These are phyloP conservation scores for Pythium folliculosum DNA, from an alignment of 352 stramenopile species.

Conservation along the genomic window DNA sequence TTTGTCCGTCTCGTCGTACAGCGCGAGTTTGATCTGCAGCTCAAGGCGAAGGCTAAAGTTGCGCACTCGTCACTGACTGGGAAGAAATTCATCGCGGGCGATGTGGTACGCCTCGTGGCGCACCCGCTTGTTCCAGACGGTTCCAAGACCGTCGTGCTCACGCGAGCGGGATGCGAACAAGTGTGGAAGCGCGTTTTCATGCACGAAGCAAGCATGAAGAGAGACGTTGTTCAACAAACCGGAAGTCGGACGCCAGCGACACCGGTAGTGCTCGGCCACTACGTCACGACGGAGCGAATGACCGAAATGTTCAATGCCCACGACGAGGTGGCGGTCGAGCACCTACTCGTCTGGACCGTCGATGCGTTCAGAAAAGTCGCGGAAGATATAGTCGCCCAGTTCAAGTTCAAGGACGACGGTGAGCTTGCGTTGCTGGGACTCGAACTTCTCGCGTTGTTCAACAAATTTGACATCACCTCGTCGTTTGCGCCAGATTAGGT, in stretches of 20 bases:
- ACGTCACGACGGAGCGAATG: slow-evolving; percentile 41
- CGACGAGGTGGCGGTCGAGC: slow-evolving; percentile 34
- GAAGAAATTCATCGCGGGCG: slow-evolving; percentile 44
- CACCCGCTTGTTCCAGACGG: slow-evolving; percentile 62
- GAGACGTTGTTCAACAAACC: background rate
- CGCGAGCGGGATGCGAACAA: slow-evolving; percentile 39
- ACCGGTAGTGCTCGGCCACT: slow-evolving; percentile 43
- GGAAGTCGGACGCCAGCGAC: slow-evolving; percentile 6
- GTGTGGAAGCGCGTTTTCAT: slow-evolving; percentile 51
- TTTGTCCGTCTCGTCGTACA: slow-evolving; percentile 49
- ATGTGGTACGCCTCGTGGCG: slow-evolving; percentile 22
- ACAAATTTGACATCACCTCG: background rate
- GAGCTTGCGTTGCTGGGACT: background rate
- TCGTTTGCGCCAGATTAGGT: slow-evolving; percentile 36
- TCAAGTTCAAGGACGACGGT: slow-evolving; percentile 86
- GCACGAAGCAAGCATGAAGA: slow-evolving; percentile 14
- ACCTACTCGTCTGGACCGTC: slow-evolving; percentile 47
- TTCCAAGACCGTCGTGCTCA: slow-evolving; percentile 55
- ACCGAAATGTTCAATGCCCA: slow-evolving; percentile 17
- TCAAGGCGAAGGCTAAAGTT: slow-evolving; percentile 64
- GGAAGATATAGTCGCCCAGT: slow-evolving; percentile 76
- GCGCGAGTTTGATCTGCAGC: slow-evolving; percentile 50
- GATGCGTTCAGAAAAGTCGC: slow-evolving; percentile 52
- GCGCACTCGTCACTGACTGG: slow-evolving; percentile 41
- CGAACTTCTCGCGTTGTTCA: background rate